Evolutionary conservation across 2,329 filamentous ascomycete genomes (phyloP).

Genomic region (Celoporthe dispersa): DNA sequence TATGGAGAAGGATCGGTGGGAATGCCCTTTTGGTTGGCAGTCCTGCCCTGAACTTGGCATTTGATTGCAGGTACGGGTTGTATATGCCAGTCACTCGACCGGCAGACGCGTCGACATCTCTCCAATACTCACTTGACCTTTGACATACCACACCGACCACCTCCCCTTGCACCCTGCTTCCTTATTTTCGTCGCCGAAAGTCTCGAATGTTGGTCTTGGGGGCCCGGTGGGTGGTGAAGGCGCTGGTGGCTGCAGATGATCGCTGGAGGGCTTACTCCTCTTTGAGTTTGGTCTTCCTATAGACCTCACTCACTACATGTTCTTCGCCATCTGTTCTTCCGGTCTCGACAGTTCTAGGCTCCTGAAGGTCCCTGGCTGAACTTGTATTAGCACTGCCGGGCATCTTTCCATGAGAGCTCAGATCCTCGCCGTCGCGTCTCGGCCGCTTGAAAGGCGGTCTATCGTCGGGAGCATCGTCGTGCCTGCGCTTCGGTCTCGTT

Average conservation of each 20-base stretch:
- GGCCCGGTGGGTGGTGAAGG: background rate
- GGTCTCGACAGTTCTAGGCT: background rate
- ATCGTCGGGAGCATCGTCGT: background rate
- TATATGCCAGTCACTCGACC: background rate
- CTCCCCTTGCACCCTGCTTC: background rate
- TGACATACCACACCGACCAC: background rate
- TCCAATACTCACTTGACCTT: background rate
- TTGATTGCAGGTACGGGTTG: slow-evolving; percentile 5
- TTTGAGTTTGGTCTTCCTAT: slow-evolving; percentile 1
- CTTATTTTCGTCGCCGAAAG: background rate
- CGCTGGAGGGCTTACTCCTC: slow-evolving; percentile 9
- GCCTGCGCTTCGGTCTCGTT: slow-evolving; percentile 15
- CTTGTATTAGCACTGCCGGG: background rate
- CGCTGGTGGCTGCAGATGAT: slow-evolving; percentile 1
- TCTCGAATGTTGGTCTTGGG: background rate
- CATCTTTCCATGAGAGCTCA: background rate
- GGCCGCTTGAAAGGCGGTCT: background rate
- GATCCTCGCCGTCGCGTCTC: background rate
- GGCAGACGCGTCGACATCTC: background rate
- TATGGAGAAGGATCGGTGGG: slow-evolving; percentile 1
- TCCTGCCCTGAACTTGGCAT: background rate
- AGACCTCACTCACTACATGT: background rate
- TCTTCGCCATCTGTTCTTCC: background rate
- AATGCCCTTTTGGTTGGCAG: background rate
- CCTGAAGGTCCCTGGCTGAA: background rate